Evolutionary conservation across 306 rosid species (phyloP).

Genomic region (Phaseolus lunatus): DNA sequence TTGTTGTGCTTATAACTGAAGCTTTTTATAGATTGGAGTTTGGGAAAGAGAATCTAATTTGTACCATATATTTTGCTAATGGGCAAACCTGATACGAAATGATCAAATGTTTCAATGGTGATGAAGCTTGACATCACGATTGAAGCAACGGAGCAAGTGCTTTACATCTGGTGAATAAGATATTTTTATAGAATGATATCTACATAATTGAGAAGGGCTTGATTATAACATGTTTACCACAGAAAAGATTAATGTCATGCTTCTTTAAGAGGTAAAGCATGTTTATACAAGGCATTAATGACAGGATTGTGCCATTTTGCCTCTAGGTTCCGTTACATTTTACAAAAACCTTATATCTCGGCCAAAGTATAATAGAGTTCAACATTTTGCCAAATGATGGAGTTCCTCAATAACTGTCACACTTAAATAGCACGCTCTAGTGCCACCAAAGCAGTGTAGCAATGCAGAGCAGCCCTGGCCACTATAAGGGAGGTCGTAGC

Average conservation of each 20-base stretch:
- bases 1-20: neutral
- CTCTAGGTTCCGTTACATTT: neutral
- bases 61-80: conserved; percentile 4
- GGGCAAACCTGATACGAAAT: conserved; percentile 3
- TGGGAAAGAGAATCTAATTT: conserved; percentile 9
- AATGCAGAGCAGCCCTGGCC: neutral
- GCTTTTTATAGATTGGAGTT: neutral
- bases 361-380: neutral
- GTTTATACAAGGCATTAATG: conserved; percentile 19
- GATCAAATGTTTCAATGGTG: conserved; percentile 5
- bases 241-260: neutral
- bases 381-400: neutral
- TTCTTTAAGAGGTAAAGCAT: neutral
- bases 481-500: too few species aligned
- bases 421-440: neutral
- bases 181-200: neutral
- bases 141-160: neutral
- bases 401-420: conserved; percentile 11
- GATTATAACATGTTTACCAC: neutral
- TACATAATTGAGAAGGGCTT: neutral
- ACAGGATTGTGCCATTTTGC: neutral
- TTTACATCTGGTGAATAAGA: neutral
- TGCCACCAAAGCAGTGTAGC: neutral
- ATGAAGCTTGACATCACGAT: conserved; percentile 16
- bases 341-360: neutral